phyloP scores from a whole-genome alignment of 305 asterid species.

The Coffea humblotiana region DNA sequence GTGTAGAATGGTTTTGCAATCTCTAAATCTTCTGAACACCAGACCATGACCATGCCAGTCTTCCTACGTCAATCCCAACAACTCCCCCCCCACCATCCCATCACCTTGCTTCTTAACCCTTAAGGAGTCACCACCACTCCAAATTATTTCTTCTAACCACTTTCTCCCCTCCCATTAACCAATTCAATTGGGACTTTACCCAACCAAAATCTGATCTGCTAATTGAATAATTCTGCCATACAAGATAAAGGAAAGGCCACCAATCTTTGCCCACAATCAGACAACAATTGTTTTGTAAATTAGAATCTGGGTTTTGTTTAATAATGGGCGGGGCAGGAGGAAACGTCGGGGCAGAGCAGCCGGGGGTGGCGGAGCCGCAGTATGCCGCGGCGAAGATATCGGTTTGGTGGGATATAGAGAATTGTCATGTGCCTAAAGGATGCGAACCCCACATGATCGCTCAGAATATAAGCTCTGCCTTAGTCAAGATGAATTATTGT shows the following conservation, averaged over 20 bases:
- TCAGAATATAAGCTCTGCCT: constrained; percentile 90
- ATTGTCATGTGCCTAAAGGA: constrained; percentile 78
- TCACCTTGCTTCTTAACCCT: too few relatives aligned
- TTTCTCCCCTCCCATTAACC: neutral
- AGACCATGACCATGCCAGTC: neutral
- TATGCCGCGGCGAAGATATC: constrained; percentile 80
- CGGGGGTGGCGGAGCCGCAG: constrained; percentile 70
- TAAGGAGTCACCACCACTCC: neutral
- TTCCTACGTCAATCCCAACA: constrained; percentile 12
- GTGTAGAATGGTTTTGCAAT: neutral
- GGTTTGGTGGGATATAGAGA: constrained; percentile 99
- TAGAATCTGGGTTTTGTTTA: neutral
- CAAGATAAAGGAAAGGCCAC: neutral
- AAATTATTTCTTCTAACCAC: neutral
- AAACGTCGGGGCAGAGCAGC: constrained; percentile 49
- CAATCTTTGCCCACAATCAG: neutral
- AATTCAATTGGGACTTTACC: too few relatives aligned
- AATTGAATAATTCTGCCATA: too few relatives aligned
- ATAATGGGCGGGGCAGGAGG: constrained; percentile 42
- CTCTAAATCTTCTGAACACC: neutral
- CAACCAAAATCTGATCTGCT: too few relatives aligned
- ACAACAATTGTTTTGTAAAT: neutral
- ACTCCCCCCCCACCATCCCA: neutral
- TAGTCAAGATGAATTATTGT: constrained; percentile 74
- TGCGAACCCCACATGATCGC: constrained; percentile 87